Base-by-base conservation (phyloP, 176 grass and related monocot species). In the Avena eriantha region DNA sequence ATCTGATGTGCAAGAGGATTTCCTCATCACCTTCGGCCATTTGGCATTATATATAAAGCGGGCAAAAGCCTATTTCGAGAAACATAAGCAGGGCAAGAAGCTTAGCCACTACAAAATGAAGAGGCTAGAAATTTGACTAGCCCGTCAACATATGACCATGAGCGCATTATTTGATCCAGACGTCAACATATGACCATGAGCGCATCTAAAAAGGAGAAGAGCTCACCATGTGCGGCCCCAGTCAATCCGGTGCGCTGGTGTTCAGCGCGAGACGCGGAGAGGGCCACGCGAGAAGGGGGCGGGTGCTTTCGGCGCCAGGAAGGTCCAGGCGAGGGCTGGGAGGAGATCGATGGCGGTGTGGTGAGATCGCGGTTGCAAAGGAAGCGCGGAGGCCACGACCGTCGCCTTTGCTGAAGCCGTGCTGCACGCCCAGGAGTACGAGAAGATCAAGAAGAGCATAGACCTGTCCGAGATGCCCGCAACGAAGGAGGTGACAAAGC, bases 171-270 rank as follows among this genome's bases (percentile, higher is more conserved):
- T 39, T 39, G 36, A 39, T 39, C 36, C 36, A 39, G 36, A 39
- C 36, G 6, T 39, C 36, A 5, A 39, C 36, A 39, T 39, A 39
- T 39, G 0, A 39, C 36, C 36, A 39, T 39, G 36, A 39, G 36
- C 36, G 36, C 36, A 39, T 39, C 36, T 39, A 39, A 0, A 39
- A 8, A 69, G 39, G 34, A 69, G 8, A 41, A 68, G 49, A 70
- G 15, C 70, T 75, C 74, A 90, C 88, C 88, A 90, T 90, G 50
- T 68, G 64, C 73, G 36, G 24, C 34, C 76, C 49, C 19, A 14
- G 12, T 17, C 16, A 74, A 34, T 46, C 34, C 14, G 19, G 24
- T 76, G n/a, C 6, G 14, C 29, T 67, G 26, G 29, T 67, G 31
- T 23, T 60, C 21, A 58, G 55, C 19, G 57, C 57, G 21, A 33